These are phyloP conservation scores for Phytophthora uliginosa DNA, from an alignment of 352 stramenopile species.

Conservation along the genomic window DNA sequence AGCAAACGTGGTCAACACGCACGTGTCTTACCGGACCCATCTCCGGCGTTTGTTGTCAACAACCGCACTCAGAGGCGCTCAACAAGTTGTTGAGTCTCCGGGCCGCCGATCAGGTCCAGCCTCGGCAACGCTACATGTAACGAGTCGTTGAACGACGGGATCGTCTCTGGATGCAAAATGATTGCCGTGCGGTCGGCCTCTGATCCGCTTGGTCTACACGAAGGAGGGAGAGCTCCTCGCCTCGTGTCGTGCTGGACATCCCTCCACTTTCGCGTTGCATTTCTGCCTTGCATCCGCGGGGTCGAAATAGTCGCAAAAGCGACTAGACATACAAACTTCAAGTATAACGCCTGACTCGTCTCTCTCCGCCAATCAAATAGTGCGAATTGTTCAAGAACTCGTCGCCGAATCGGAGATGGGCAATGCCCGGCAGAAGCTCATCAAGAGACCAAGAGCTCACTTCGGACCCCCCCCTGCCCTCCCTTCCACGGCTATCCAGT, in stretches of 20 bases:
- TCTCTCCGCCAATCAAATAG: constrained; percentile 17
- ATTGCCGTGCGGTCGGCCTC: constrained; percentile 10
- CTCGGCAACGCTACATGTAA: not conserved
- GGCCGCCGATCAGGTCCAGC: constrained; percentile 6
- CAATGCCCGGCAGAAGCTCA: not conserved
- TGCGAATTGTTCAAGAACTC: constrained; percentile 3
- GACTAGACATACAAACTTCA: constrained; percentile 17
- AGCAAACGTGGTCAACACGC: constrained; percentile 1
- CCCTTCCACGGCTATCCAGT: constrained; percentile 34
- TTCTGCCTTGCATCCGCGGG: not conserved
- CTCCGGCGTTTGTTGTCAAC: constrained; percentile 7
- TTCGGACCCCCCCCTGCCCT: not conserved
- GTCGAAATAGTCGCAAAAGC: constrained; percentile 17
- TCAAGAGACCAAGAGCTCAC: not conserved
- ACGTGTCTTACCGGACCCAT: constrained; percentile 20
- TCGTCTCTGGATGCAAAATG: constrained; percentile 23
- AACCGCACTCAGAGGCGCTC: constrained; percentile 7
- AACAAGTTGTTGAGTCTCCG: constrained; percentile 18
- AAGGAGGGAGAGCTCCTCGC: not conserved
- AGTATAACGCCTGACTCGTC: constrained; percentile 13
- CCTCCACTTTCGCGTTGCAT: constrained; percentile 2
- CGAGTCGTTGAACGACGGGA: constrained; percentile 4
- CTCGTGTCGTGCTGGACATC: not conserved
- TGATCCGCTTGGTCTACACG: constrained; percentile 5
- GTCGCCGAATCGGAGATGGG: not conserved